These are phyloP conservation scores for Discostella pseudostelligera DNA, from an alignment of 108 stramenopile genomes.

Conservation along the genomic window DNA sequence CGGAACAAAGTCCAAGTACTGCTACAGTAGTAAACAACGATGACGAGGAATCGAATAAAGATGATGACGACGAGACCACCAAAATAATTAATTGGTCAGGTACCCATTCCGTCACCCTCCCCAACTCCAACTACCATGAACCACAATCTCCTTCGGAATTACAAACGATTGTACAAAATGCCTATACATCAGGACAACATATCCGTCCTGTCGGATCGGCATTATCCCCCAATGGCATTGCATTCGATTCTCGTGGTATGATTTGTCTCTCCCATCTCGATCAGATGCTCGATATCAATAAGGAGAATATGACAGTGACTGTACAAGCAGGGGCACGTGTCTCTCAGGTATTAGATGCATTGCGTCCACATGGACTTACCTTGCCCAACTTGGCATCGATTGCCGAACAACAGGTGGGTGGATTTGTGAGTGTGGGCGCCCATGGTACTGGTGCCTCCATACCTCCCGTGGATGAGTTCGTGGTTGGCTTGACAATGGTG, in stretches of 20 bases:
- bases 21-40: too few species aligned
- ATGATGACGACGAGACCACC: slow-evolving; percentile 30
- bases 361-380: slow-evolving; percentile 80
- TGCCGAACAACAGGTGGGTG: slow-evolving; percentile 97
- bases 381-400: slow-evolving; percentile 95
- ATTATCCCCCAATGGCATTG: slow-evolving; percentile 94
- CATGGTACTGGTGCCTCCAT: slow-evolving; percentile 95
- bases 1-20: too few species aligned
- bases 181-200: slow-evolving; percentile 51
- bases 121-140: slow-evolving; percentile 64
- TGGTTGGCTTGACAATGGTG: slow-evolving; percentile 83
- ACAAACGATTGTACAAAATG: slow-evolving; percentile 56
- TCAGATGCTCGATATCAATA: slow-evolving; percentile 76
- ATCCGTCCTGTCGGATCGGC: slow-evolving; percentile 93
- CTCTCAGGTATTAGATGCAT: slow-evolving; percentile 73
- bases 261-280: slow-evolving; percentile 88
- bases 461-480: slow-evolving; percentile 94
- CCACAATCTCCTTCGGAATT: slow-evolving; percentile 72
- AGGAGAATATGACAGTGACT: slow-evolving; percentile 77
- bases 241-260: slow-evolving; percentile 73
- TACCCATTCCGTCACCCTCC: slow-evolving; percentile 66
- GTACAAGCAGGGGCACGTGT: slow-evolving; percentile 94
- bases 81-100: slow-evolving; percentile 86
- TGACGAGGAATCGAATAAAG: too few species aligned
- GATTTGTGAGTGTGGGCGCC: slow-evolving; percentile 92